Conservation (phyloP, 164 flowering plant species). For the Magnolia sinica region DNA sequence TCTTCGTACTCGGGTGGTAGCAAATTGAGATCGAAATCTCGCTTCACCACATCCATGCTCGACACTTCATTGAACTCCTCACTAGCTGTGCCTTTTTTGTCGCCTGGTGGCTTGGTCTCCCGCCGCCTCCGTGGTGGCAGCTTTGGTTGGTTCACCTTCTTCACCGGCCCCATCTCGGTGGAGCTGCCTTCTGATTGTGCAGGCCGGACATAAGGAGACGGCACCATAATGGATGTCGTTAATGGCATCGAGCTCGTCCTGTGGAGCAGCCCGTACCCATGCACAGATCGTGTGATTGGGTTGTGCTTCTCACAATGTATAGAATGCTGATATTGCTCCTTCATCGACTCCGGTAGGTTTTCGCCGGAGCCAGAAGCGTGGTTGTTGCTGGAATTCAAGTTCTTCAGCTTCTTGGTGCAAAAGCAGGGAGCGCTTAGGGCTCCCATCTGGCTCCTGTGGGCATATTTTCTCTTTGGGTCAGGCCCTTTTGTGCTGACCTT, state of each 20-base stretch:
- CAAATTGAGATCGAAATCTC: background rate
- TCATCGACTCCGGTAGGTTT: background rate
- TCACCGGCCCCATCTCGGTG: background rate
- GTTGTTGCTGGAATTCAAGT: background rate
- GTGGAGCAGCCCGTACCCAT: background rate
- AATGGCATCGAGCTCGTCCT: background rate
- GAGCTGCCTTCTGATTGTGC: background rate
- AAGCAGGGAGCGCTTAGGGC: background rate
- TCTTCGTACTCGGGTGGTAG: background rate
- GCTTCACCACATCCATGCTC: background rate
- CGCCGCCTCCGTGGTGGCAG: background rate
- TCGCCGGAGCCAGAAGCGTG: background rate
- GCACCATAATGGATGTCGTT: background rate
- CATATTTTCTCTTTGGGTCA: background rate
- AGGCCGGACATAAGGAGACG: background rate
- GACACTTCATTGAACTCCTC: background rate
- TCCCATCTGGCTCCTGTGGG: background rate
- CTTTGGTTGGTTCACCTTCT: background rate
- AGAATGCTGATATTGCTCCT: background rate
- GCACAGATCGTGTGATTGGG: background rate
- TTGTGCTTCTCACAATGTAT: background rate
- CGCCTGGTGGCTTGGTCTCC: background rate
- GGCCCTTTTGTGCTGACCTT: background rate
- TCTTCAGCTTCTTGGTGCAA: background rate
- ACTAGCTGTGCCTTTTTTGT: background rate